Conservation (phyloP, 2,329 filamentous ascomycete genomes). For the Pseudofabraea citricarpa region DNA sequence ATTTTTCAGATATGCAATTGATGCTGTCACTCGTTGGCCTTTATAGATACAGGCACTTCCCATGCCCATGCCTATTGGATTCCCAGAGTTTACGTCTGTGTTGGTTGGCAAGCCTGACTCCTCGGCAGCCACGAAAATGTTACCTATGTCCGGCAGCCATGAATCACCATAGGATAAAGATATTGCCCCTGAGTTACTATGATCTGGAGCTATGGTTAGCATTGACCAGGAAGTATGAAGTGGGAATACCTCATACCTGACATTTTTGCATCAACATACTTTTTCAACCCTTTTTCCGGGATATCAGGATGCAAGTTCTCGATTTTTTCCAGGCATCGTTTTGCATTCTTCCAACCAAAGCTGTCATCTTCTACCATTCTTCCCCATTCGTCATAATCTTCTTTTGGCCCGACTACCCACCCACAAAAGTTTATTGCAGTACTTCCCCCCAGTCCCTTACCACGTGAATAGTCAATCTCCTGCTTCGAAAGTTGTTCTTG, state of each 20-base stretch:
- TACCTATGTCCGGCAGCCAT: constrained; percentile 41
- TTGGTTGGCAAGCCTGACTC: constrained; percentile 43
- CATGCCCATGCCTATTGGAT: constrained; percentile 48
- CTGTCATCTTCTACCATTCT: not conserved
- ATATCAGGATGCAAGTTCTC: constrained; percentile 19
- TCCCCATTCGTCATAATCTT: constrained; percentile 46
- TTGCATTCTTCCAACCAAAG: constrained; percentile 42
- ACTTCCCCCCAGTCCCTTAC: constrained; percentile 46
- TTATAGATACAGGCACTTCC: constrained; percentile 41
- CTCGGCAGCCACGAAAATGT: constrained; percentile 40
- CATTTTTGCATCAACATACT: constrained; percentile 3
- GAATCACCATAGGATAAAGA: constrained; percentile 33
- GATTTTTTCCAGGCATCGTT: constrained; percentile 42
- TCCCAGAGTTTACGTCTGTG: constrained; percentile 50
- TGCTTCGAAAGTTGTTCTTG: constrained; percentile 39
- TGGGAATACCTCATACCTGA: not conserved
- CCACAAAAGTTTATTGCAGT: constrained; percentile 49
- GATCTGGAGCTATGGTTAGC: constrained; percentile 6
- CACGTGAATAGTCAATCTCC: constrained; percentile 43
- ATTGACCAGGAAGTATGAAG: not conserved
- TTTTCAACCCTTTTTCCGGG: not conserved
- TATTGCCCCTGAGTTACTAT: constrained; percentile 1
- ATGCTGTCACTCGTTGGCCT: constrained; percentile 42
- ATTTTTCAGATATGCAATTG: constrained; percentile 36
- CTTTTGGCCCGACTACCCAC: constrained; percentile 38